These are phyloP conservation scores for Kuraishia floccosa DNA, from an alignment of 805 yeast species.

Conservation along the genomic window DNA sequence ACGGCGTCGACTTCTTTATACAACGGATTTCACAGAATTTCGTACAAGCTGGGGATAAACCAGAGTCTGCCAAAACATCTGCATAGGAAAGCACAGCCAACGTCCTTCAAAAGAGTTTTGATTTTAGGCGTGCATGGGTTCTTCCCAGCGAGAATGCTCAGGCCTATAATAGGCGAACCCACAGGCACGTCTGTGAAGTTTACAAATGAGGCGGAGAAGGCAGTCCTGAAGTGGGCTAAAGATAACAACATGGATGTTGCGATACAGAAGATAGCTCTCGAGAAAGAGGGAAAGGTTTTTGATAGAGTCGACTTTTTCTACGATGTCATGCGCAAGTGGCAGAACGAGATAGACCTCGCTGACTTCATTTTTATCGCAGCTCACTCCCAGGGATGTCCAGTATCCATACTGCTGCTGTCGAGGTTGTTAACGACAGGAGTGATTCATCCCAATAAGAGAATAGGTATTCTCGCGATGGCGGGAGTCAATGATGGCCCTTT, in stretches of 20 bases:
- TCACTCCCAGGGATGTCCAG: conserved; percentile 96
- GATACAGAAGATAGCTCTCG: conserved; percentile 87
- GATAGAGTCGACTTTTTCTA: conserved; percentile 79
- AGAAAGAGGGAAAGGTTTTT: conserved; percentile 84
- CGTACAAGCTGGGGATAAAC: background rate
- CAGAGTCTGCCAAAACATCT: conserved; percentile 3
- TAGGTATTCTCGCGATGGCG: conserved; percentile 87
- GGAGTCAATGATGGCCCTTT: conserved; percentile 93
- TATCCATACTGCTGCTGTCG: conserved; percentile 70
- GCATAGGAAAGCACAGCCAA: conserved; percentile 7
- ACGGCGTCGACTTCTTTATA: conserved; percentile 3
- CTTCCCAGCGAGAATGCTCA: conserved; percentile 76
- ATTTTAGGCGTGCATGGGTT: conserved; percentile 95
- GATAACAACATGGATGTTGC: conserved; percentile 29
- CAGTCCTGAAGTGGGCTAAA: conserved; percentile 59
- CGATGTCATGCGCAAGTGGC: conserved; percentile 60
- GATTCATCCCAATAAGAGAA: conserved; percentile 29
- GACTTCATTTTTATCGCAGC: conserved; percentile 88
- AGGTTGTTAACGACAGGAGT: conserved; percentile 52
- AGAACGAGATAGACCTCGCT: conserved; percentile 31
- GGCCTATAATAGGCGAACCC: conserved; percentile 90
- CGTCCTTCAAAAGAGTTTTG: conserved; percentile 42
- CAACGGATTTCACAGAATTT: background rate
- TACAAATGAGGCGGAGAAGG: conserved; percentile 80
- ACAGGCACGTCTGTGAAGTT: conserved; percentile 91